Evolutionary conservation across 352 stramenopile genomes (phyloP).

Genomic region (Thraustochytrium sp.): DNA sequence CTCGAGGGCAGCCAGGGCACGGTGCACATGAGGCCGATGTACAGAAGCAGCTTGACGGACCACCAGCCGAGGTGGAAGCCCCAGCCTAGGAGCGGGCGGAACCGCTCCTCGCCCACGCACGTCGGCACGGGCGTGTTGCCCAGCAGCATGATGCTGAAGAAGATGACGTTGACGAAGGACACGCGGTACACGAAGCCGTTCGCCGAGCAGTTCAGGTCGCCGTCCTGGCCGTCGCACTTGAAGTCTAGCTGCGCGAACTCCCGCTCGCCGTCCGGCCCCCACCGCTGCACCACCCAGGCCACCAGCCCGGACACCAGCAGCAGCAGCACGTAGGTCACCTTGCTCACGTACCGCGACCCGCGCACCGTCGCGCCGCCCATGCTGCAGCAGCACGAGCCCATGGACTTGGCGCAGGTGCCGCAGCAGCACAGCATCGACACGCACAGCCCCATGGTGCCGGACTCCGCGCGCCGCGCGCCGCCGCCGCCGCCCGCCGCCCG

Average conservation of each 20-base stretch:
- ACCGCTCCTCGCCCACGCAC: conserved; percentile 4
- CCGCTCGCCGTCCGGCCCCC: background rate
- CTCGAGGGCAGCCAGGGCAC: background rate
- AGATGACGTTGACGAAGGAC: conserved; percentile 31
- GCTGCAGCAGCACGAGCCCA: conserved; percentile 14
- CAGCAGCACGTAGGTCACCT: conserved; percentile 11
- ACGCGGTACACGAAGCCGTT: conserved; percentile 33
- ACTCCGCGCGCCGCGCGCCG: background rate
- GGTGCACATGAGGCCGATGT: background rate
- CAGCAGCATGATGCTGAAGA: conserved; percentile 41
- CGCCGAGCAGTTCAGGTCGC: background rate
- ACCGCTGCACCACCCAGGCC: conserved; percentile 15
- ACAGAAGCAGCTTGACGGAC: conserved; percentile 35
- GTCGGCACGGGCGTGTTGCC: conserved; percentile 30
- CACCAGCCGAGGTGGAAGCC: conserved; percentile 39
- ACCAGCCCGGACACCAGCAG: background rate
- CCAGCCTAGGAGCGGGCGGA: background rate
- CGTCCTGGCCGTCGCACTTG: conserved; percentile 24
- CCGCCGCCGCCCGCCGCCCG: too few species aligned
- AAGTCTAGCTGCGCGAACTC: conserved; percentile 24
- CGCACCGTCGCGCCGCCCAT: background rate
- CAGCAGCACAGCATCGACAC: conserved; percentile 23
- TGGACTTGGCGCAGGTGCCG: background rate
- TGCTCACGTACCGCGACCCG: background rate
- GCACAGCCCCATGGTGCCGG: background rate